Base-by-base conservation (phyloP, 306 rosid species). In the Echinosophora koreensis region DNA sequence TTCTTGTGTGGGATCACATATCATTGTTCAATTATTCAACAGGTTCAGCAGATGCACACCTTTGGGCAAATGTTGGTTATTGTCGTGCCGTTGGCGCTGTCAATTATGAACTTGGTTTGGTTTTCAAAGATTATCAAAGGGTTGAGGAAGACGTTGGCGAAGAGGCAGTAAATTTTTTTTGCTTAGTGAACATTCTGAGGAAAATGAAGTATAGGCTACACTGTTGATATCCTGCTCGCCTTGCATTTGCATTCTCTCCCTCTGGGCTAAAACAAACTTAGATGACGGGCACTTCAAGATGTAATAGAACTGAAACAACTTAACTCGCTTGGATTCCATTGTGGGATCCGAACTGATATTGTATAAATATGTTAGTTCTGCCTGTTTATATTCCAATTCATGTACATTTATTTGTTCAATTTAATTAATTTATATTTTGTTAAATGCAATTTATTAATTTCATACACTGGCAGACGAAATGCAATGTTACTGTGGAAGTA, bases 31-130 rank as follows among this genome's bases (percentile, higher is more conserved):
- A 78, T 59, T 63, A 30, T 15, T 52, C 5, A 39, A 83, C 93
- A 95, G 98, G 90, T 95, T n/a, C 85, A 79, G 77, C 87, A 84
- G 77, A 84, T 95, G 88, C 91, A 89, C 18, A 17, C 76, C 4
- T 71, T 82, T 18, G 99, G 99, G 76, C 74, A 58, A 58, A 35
- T 86, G 28, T 62, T 95, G 69, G 96, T 91, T 46, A 41, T 87
- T 9, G 79, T 80, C 71, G 99, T 95, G 78, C 99, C 99, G 1
- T 18, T 78, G 47, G 85, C 61, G 71, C 81, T 95, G 54, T 74
- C 89, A 22, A 74, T 89, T 68, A 95, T 95, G 99, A 95, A 95
- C 84, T 82, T 92, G 89, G 85, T 84, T 82, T 95, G 99, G 99
- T 95, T 95, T 73, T 77, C 86, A 27, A 95, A 89, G 88, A 92